Base-by-base conservation (phyloP, 78 protist species). In the Ministeria vibrans region DNA sequence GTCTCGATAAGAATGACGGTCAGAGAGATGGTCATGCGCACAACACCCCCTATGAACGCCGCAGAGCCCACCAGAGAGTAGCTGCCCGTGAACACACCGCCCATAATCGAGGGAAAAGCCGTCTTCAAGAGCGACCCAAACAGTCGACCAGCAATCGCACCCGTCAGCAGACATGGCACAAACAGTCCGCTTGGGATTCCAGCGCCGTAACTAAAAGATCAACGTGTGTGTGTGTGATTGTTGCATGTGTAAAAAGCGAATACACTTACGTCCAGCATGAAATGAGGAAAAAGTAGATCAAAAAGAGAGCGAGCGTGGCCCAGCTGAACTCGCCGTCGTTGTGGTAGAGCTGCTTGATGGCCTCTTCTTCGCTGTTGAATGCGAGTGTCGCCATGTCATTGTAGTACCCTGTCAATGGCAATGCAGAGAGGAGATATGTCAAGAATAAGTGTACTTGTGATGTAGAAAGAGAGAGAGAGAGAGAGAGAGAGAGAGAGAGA, bases 51-150 rank as follows among this genome's bases (percentile, higher is more conserved):
- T 77, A 95, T 85, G 69, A 91, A 66, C 13, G 94, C 81, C 25
- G 95, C 95, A 0, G 92, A 80, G 18, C 98, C 98, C 43, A 95
- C 76, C 43, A 91, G 78, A 7, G 98, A 95, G 55, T 49, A 49
- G n/a, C 15, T 49, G 55, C 55, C 55, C n/a, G 55, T 9, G 55
- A 49, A 20, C 55, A 49, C 13, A 43, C 81, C 82, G 63, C 15
- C 36, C 46, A 43, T 7, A 3, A 5, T 4, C 59, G 34, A n/a
- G n/a, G 75, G 78, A 42, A 59, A 53, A 61, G 44, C 79, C 6
- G 82, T 77, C 0, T 1, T 38, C 42, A 82, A 38, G 0, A 82
- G 18, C 28, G 43, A 78, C 44, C 98, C 92, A 43, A 83, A 44
- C 20, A 92, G 39, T 46, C 98, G 88, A 32, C 98, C 98, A 30